These are phyloP conservation scores for Phytopythium kandeliae DNA, from an alignment of 352 stramenopile species.

Conservation along the genomic window DNA sequence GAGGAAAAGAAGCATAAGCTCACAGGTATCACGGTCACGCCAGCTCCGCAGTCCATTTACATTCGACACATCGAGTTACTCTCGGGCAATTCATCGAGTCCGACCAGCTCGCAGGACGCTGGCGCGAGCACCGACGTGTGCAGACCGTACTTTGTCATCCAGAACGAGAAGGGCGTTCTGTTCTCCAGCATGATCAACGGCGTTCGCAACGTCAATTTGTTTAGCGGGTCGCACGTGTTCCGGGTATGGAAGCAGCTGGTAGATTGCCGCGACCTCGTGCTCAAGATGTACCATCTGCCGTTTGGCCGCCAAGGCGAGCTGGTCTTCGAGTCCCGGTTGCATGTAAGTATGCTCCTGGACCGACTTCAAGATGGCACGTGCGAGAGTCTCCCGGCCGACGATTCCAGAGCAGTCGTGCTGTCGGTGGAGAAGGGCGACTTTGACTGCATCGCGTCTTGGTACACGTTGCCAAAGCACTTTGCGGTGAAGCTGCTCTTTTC, in stretches of 20 bases:
- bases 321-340: slow-evolving; percentile 71
- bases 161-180: slow-evolving; percentile 80
- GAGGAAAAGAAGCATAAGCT: slow-evolving; percentile 74
- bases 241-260: slow-evolving; percentile 55
- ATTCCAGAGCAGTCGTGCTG: slow-evolving; percentile 11
- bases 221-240: slow-evolving; percentile 50
- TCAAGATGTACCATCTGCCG: slow-evolving; percentile 89
- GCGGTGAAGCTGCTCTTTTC: slow-evolving; percentile 46
- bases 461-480: slow-evolving; percentile 66
- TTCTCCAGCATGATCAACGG: slow-evolving; percentile 86
- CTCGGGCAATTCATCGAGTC: slow-evolving; percentile 4
- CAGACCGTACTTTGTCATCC: slow-evolving; percentile 82
- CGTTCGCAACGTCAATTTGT: slow-evolving; percentile 59
- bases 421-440: slow-evolving; percentile 71
- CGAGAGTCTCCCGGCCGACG: background rate
- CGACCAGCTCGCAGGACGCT: slow-evolving; percentile 9
- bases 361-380: slow-evolving; percentile 15
- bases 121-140: slow-evolving; percentile 19
- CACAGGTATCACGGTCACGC: slow-evolving; percentile 69
- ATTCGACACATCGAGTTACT: slow-evolving; percentile 73
- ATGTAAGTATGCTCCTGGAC: slow-evolving; percentile 73
- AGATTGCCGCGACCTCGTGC: slow-evolving; percentile 56
- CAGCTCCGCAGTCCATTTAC: slow-evolving; percentile 63
- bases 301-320: slow-evolving; percentile 77
- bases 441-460: slow-evolving; percentile 71